Conservation (phyloP, 2,329 filamentous ascomycete species). For the Apiospora rasikravindrae region DNA sequence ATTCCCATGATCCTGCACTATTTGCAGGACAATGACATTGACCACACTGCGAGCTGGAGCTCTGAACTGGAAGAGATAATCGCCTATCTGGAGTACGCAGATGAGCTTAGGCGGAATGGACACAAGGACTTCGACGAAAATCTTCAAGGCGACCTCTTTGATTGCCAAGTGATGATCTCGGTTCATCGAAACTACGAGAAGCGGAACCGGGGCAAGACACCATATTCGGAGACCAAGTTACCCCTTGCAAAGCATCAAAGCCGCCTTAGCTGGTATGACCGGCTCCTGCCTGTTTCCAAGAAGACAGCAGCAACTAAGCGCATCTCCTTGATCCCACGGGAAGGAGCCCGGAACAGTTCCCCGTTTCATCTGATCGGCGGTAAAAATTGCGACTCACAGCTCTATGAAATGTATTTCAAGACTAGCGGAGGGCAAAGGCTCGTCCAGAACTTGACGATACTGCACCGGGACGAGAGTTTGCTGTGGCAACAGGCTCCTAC, state of each 20-base stretch:
- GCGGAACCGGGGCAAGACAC: slow-evolving; percentile 26
- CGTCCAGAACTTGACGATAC: neutral
- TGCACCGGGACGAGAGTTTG: neutral
- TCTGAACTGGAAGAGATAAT: slow-evolving; percentile 43
- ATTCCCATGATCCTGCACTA: slow-evolving; percentile 48
- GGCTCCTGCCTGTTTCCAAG: slow-evolving; percentile 26
- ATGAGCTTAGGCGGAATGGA: slow-evolving; percentile 31
- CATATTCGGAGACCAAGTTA: slow-evolving; percentile 32
- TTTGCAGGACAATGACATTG: slow-evolving; percentile 53
- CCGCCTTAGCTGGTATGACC: slow-evolving; percentile 34
- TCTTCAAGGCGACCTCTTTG: slow-evolving; percentile 28
- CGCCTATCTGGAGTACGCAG: slow-evolving; percentile 35
- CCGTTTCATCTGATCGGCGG: neutral
- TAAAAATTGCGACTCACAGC: too few relatives aligned
- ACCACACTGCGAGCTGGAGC: slow-evolving; percentile 42
- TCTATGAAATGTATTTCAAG: neutral
- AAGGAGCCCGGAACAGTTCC: neutral
- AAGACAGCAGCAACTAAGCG: neutral
- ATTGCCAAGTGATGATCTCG: slow-evolving; percentile 32
- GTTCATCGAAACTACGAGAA: slow-evolving; percentile 29
- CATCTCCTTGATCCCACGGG: slow-evolving; percentile 22
- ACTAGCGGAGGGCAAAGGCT: neutral
- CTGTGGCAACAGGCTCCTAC: neutral
- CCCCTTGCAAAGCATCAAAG: slow-evolving; percentile 23
- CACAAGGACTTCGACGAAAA: slow-evolving; percentile 30